Conservation (phyloP, 2,329 filamentous ascomycete species). For the Furcasterigmium sp. region DNA sequence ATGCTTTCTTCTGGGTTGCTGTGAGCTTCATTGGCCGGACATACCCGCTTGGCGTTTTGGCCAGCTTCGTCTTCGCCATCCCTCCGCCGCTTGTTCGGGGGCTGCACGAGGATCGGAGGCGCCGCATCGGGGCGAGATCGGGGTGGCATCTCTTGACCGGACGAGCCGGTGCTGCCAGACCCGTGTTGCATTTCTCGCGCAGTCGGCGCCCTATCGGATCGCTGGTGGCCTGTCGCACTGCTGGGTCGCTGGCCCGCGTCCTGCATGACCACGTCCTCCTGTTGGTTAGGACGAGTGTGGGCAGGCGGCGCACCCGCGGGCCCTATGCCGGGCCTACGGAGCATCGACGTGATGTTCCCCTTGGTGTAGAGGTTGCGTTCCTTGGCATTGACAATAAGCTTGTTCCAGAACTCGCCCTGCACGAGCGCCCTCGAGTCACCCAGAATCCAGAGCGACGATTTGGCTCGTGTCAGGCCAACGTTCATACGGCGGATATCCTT, state of each 20-base stretch:
- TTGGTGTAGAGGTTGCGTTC: slow-evolving; percentile 70
- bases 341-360: slow-evolving; percentile 49
- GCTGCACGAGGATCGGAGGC: slow-evolving; percentile 12
- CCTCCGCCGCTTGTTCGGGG: slow-evolving; percentile 35
- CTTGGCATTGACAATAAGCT: slow-evolving; percentile 77
- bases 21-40: slow-evolving; percentile 14
- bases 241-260: background rate
- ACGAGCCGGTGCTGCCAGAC: slow-evolving; percentile 20
- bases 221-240: background rate
- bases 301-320: background rate
- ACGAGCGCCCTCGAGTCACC: slow-evolving; percentile 84
- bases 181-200: slow-evolving; percentile 8
- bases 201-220: background rate
- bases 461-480: slow-evolving; percentile 92
- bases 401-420: slow-evolving; percentile 87
- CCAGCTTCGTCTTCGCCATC: slow-evolving; percentile 28
- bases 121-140: slow-evolving; percentile 6
- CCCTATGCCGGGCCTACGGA: slow-evolving; percentile 35
- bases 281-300: too few species aligned
- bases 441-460: slow-evolving; percentile 93
- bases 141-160: slow-evolving; percentile 16
- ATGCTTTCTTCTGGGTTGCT: background rate
- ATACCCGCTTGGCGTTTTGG: slow-evolving; percentile 34
- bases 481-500: slow-evolving; percentile 99
- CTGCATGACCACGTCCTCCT: slow-evolving; percentile 9